Percentiles rank a stretch among this genome's conserved stretches.
Conservation (phyloP, 2,329 filamentous ascomycete genomes). For the Sporothrix globosa region DNA sequence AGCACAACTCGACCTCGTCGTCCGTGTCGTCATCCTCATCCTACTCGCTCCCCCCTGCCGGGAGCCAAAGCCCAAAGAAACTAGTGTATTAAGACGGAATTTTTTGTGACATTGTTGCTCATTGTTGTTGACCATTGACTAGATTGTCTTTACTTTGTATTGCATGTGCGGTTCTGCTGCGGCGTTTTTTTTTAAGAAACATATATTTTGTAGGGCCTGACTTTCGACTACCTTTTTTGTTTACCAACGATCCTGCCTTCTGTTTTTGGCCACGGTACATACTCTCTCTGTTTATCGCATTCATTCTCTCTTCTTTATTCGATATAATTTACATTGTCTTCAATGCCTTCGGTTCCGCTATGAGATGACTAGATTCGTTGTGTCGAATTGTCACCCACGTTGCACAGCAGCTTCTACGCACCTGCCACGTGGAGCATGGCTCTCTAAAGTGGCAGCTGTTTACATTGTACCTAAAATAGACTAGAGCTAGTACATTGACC, state of each 20-base stretch:
- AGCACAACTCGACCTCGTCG: conserved; percentile 30
- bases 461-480: too few relatives aligned
- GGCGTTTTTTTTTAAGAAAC: not conserved
- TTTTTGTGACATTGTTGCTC: too few relatives aligned
- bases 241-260: not conserved
- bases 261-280: conserved; percentile 19
- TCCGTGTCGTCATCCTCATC: conserved; percentile 29
- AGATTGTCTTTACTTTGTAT: conserved; percentile 9
- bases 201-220: not conserved
- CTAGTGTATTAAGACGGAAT: not conserved
- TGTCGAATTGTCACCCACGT: too few relatives aligned
- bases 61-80: conserved; percentile 31
- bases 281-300: not conserved
- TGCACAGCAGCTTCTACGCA: too few relatives aligned
- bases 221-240: not conserved
- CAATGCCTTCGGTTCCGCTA: not conserved
- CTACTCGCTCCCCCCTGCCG: conserved; percentile 16
- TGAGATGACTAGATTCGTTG: not conserved
- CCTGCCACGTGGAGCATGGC: too few relatives aligned
- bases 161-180: not conserved
- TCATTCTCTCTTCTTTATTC: not conserved
- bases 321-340: conserved; percentile 8
- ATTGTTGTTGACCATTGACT: not conserved
- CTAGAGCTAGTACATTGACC: too few relatives aligned
- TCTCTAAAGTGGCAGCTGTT: too few relatives aligned